These are phyloP conservation scores for Gaeumannomyces tritici DNA, from an alignment of 2,329 filamentous ascomycete species.

Conservation along the genomic window DNA sequence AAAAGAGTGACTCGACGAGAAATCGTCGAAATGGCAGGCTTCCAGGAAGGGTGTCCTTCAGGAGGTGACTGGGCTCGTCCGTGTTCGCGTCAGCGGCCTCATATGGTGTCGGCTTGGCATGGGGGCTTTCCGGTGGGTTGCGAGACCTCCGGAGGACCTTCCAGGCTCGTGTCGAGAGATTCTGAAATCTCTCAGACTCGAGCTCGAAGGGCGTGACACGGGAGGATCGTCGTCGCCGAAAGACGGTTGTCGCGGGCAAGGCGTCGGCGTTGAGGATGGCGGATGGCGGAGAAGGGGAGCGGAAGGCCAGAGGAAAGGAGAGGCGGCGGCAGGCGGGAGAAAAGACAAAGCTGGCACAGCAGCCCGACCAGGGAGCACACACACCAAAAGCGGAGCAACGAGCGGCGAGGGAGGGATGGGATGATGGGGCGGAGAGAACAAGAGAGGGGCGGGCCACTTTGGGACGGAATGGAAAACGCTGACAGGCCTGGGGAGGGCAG, in stretches of 20 bases:
- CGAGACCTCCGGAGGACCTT: conserved; percentile 17
- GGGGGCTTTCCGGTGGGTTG: conserved; percentile 3
- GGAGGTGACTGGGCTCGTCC: conserved; percentile 5
- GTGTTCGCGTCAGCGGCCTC: conserved; percentile 9
- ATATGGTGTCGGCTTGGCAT: conserved; percentile 3
- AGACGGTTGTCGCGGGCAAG: conserved; percentile 12
- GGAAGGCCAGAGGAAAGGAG: not conserved
- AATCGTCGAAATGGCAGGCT: conserved; percentile 25
- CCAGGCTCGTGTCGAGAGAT: conserved; percentile 8
- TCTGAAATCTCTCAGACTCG: conserved; percentile 6
- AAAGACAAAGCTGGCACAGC: conserved; percentile 1
- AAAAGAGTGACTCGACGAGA: conserved; percentile 40
- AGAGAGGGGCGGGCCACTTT: conserved; percentile 1
- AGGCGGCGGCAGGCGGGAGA: conserved; percentile 1
- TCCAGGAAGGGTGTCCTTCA: conserved; percentile 13
- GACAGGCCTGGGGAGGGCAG: not conserved
- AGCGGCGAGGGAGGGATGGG: conserved; percentile 3
- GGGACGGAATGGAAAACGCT: conserved; percentile 3
- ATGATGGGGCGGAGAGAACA: conserved; percentile 2
- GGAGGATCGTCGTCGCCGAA: conserved; percentile 12
- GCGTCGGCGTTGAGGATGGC: not conserved
- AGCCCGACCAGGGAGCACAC: not conserved
- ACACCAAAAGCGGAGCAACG: not conserved
- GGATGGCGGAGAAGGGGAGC: not conserved
- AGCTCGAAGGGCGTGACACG: conserved; percentile 15